phyloP scores from a whole-genome alignment of 2,329 filamentous ascomycete species.

The Fusarium bulbicola region DNA sequence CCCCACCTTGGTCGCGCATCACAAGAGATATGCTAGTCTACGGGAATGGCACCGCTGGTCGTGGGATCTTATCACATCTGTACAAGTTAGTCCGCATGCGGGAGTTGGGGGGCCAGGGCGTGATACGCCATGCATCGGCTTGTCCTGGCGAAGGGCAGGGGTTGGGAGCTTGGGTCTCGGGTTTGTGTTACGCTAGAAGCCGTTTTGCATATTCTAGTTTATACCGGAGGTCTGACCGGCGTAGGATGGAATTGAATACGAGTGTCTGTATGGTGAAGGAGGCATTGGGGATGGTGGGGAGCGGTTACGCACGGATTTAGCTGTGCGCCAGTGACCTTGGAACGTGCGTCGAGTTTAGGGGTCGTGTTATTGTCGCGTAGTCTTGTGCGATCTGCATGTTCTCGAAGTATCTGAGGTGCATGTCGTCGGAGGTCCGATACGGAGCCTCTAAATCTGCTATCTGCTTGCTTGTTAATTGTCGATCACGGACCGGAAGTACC shows the following conservation, averaged over 20 bases:
- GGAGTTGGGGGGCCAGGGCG: background rate
- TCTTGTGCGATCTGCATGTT: background rate
- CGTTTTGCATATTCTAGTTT: background rate
- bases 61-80: background rate
- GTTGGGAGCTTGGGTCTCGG: background rate
- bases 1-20: conserved; percentile 10
- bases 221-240: background rate
- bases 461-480: background rate
- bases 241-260: background rate
- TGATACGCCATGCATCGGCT: conserved; percentile 10
- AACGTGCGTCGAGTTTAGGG: background rate
- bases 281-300: background rate
- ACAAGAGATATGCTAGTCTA: background rate
- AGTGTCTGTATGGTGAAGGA: background rate
- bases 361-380: background rate
- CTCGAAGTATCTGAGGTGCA: background rate
- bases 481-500: background rate
- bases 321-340: background rate
- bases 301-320: background rate
- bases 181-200: conserved; percentile 13
- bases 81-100: background rate
- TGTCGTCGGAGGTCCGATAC: background rate
- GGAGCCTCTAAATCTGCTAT: background rate
- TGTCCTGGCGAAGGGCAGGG: background rate
- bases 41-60: conserved; percentile 27